Evolutionary conservation across 179 eudicot genomes (phyloP).

Genomic region (Silene coronaria): DNA sequence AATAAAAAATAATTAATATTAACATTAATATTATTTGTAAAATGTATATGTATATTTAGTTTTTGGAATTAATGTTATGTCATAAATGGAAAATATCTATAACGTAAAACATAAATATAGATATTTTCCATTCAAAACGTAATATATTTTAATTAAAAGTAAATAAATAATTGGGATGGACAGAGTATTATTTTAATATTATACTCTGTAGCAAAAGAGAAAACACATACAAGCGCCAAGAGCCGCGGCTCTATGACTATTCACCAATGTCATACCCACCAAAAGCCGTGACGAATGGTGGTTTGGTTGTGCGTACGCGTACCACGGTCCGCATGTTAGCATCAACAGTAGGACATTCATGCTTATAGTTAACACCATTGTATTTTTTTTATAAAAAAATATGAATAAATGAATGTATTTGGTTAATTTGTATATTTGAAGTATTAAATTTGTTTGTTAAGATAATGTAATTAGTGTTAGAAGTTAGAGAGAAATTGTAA

Average conservation of each 20-base stretch:
- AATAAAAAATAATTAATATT: too few relatives aligned
- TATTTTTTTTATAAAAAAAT: too few relatives aligned
- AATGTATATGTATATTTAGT: too few relatives aligned
- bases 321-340: conserved; percentile 36
- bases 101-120: too few relatives aligned
- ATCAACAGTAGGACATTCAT: conserved; percentile 10
- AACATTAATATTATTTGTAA: too few relatives aligned
- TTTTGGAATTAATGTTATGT: too few relatives aligned
- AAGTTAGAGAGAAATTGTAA: background rate
- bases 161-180: too few relatives aligned
- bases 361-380: conserved; percentile 3
- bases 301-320: conserved; percentile 16
- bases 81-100: too few relatives aligned
- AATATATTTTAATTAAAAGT: background rate
- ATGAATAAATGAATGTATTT: background rate
- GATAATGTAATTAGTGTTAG: too few relatives aligned
- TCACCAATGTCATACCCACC: conserved; percentile 69
- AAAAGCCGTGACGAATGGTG: conserved; percentile 25
- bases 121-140: background rate
- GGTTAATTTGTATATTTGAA: background rate
- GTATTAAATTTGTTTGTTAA: background rate
- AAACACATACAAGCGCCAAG: conserved; percentile 61
- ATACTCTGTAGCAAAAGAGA: background rate
- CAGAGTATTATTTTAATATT: too few relatives aligned
- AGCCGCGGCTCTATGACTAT: conserved; percentile 33